These are phyloP conservation scores for Myriosclerotinia scirpicola DNA, from an alignment of 2,329 filamentous ascomycete genomes.

Conservation along the genomic window DNA sequence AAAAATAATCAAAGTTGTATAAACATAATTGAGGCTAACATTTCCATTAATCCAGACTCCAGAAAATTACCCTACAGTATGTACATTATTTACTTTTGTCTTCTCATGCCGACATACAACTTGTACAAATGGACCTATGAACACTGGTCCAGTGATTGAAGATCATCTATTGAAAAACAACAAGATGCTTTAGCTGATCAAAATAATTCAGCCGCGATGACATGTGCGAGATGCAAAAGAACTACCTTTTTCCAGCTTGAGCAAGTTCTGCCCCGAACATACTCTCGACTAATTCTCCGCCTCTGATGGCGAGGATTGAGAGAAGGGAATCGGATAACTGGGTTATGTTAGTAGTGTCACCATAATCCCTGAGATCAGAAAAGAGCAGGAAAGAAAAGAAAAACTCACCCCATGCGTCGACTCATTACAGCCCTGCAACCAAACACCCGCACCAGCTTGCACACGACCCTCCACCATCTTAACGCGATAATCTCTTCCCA, in stretches of 20 bases:
- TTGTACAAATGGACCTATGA: too few relatives aligned
- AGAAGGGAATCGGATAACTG: conserved; percentile 79
- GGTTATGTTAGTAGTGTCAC: not conserved
- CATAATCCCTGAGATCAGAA: not conserved
- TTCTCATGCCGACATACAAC: too few relatives aligned
- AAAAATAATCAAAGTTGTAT: too few relatives aligned
- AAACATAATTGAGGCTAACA: too few relatives aligned
- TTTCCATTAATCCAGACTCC: too few relatives aligned
- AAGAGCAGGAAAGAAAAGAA: not conserved
- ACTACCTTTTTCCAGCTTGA: not conserved
- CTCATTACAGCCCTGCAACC: conserved; percentile 94
- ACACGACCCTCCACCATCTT: conserved; percentile 68
- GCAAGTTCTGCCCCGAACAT: conserved; percentile 58
- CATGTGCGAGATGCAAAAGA: too few relatives aligned
- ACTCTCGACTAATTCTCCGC: conserved; percentile 74
- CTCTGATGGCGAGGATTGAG: conserved; percentile 72
- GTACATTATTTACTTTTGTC: too few relatives aligned
- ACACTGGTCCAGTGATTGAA: too few relatives aligned
- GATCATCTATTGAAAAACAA: too few relatives aligned
- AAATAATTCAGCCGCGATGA: too few relatives aligned
- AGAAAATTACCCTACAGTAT: too few relatives aligned
- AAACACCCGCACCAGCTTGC: conserved; percentile 72
- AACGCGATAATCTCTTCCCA: conserved; percentile 77
- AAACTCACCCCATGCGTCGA: conserved; percentile 81
- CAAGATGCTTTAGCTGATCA: too few relatives aligned